phyloP scores from a whole-genome alignment of 192 early-diverging fungal species.

The Podochytrium sp. region DNA sequence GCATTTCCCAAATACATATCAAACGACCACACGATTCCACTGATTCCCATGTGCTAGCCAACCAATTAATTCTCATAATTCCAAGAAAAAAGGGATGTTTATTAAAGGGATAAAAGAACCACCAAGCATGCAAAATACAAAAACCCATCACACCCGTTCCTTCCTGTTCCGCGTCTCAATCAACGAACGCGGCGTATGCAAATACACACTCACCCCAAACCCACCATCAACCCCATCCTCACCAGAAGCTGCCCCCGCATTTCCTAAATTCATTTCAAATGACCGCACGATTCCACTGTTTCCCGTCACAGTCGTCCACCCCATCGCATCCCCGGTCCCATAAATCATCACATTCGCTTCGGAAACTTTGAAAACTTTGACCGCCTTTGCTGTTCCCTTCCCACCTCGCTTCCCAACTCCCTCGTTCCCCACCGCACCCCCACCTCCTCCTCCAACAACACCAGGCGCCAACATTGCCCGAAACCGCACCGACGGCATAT shows the following conservation, averaged over 20 bases:
- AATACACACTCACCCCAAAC: conserved; percentile 34
- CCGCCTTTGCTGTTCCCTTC: background rate
- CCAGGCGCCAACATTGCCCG: background rate
- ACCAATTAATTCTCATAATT: too few species aligned
- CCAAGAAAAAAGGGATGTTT: too few species aligned
- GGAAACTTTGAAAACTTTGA: background rate
- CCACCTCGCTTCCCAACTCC: background rate
- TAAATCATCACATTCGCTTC: conserved; percentile 39
- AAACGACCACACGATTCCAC: too few species aligned
- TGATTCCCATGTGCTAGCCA: too few species aligned
- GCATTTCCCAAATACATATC: too few species aligned
- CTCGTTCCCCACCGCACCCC: too few species aligned
- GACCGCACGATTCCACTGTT: conserved; percentile 43
- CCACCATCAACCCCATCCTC: conserved; percentile 16
- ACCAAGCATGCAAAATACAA: too few species aligned
- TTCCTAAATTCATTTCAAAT: conserved; percentile 14
- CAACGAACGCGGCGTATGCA: conserved; percentile 39
- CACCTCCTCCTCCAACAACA: background rate
- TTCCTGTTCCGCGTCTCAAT: conserved; percentile 31
- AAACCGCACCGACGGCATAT: conserved; percentile 40
- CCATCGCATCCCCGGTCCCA: conserved; percentile 43
- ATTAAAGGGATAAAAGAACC: too few species aligned
- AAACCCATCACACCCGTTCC: background rate
- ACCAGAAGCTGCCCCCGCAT: background rate
- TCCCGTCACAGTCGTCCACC: conserved; percentile 50